phyloP scores from a whole-genome alignment of 352 stramenopile species.

The Globisporangium emineosum region DNA sequence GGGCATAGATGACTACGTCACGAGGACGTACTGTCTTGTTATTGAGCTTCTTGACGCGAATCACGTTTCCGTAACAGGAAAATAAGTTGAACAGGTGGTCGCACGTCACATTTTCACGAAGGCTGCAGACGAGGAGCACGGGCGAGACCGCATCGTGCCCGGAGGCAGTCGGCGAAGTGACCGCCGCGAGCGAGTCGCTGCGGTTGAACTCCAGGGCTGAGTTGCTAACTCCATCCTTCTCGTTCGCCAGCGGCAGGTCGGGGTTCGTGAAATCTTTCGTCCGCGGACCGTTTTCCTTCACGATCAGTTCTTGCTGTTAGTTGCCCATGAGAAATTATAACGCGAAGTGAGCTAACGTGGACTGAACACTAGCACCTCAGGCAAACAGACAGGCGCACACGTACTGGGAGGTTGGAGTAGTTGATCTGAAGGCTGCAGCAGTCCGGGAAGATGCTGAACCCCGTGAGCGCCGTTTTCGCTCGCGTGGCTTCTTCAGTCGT shows the following conservation, averaged over 20 bases:
- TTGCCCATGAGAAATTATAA: not conserved
- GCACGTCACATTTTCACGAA: conserved; percentile 48
- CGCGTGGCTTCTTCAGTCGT: conserved; percentile 34
- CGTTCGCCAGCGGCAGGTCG: conserved; percentile 20
- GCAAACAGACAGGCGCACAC: not conserved
- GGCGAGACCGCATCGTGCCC: conserved; percentile 34
- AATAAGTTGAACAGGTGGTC: conserved; percentile 71
- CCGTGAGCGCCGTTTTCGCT: conserved; percentile 46
- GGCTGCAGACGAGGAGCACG: conserved; percentile 56
- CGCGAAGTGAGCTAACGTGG: not conserved
- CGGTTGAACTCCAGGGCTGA: conserved; percentile 19
- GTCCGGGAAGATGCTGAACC: conserved; percentile 54
- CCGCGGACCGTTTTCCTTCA: conserved; percentile 56
- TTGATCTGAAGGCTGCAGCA: conserved; percentile 59
- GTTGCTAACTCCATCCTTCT: not conserved
- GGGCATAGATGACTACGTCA: not conserved
- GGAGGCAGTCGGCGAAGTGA: not conserved
- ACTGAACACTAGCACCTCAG: not conserved
- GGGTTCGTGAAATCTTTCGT: conserved; percentile 56
- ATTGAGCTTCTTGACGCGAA: conserved; percentile 55
- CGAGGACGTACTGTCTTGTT: conserved; percentile 31
- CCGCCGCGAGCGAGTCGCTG: conserved; percentile 14
- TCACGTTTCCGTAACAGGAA: conserved; percentile 66
- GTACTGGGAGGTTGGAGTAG: conserved; percentile 54
- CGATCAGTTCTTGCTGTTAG: conserved; percentile 48